A percentile compares a stretch with the other conserved stretches of the same genome.
Evolutionary conservation across 441 rosid genomes (phyloP).

Genomic region (Populus hybrid): DNA sequence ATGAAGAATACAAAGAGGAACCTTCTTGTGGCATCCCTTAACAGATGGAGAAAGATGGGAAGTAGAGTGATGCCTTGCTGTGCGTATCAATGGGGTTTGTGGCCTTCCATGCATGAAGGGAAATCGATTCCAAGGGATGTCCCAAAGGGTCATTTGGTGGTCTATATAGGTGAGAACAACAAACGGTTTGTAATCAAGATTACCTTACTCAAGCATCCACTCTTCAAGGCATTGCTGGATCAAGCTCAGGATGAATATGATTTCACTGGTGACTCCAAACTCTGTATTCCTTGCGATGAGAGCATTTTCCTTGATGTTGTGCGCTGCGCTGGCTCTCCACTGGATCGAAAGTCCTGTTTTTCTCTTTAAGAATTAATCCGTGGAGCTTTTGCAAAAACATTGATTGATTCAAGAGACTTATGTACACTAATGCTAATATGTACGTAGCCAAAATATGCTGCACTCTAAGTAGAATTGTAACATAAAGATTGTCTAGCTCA

Average conservation of each 20-base stretch:
- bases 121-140: conserved; percentile 71
- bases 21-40: conserved; percentile 39
- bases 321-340: conserved; percentile 52
- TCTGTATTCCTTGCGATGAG: conserved; percentile 84
- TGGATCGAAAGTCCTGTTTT: conserved; percentile 27
- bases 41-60: conserved; percentile 57
- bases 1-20: conserved; percentile 39
- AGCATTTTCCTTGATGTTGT: conserved; percentile 64
- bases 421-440: conserved; percentile 27
- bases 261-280: conserved; percentile 59
- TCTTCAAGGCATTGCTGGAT: conserved; percentile 76
- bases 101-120: conserved; percentile 44
- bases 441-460: conserved; percentile 25
- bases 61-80: conserved; percentile 45
- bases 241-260: conserved; percentile 73
- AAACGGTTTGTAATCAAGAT: conserved; percentile 72
- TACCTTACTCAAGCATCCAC: conserved; percentile 67
- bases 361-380: conserved; percentile 26
- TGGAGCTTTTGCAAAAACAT: neutral
- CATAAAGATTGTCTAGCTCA: conserved; percentile 17
- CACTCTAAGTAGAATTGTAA: conserved; percentile 34
- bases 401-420: conserved; percentile 30
- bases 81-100: conserved; percentile 49
- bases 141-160: conserved; percentile 85
- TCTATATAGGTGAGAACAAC: conserved; percentile 72